Conservation (phyloP, 1,284 basidiomycete species). For the Hypsizygus ulmarius region DNA sequence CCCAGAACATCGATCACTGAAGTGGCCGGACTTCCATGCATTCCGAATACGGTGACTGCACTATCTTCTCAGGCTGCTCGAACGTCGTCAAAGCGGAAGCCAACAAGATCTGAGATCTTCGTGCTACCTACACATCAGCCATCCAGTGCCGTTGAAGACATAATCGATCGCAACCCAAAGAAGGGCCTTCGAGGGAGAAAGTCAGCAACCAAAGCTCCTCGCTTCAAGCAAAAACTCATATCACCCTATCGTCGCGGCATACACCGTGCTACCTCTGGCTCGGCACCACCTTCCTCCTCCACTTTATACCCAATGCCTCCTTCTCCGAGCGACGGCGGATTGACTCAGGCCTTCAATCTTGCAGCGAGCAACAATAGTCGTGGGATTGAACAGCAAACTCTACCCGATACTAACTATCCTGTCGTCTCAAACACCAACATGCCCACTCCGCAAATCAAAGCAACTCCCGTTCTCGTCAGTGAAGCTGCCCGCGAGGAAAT, state of each 20-base stretch:
- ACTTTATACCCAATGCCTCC: slow-evolving; percentile 5
- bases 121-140: background rate
- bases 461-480: no score
- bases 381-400: background rate
- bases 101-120: background rate
- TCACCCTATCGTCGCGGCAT: no score
- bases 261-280: background rate
- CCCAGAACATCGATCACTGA: no score
- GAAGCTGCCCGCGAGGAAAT: no score
- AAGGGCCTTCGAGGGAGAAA: background rate
- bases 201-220: no score
- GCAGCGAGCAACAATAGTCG: background rate
- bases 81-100: background rate
- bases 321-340: background rate
- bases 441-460: no score
- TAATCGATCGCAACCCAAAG: background rate
- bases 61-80: background rate
- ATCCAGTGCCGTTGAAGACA: background rate
- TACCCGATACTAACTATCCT: background rate
- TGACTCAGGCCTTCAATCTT: background rate
- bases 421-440: background rate
- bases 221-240: no score
- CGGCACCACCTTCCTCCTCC: slow-evolving; percentile 3
- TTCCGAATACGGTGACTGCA: no score
- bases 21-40: no score